These are phyloP conservation scores for Epichloe sylvatica DNA, from an alignment of 2,329 filamentous ascomycete species.

Conservation along the genomic window DNA sequence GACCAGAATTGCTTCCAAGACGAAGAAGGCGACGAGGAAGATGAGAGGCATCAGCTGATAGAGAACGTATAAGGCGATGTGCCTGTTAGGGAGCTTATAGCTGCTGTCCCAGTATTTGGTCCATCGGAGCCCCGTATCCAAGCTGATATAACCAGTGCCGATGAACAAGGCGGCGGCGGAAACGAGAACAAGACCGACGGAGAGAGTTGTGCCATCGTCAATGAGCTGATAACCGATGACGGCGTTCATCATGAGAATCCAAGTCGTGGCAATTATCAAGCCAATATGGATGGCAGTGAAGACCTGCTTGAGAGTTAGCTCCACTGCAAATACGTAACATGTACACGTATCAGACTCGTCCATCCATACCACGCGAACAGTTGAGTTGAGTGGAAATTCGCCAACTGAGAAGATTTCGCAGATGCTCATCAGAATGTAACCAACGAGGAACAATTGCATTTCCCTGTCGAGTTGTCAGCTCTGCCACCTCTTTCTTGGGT, in stretches of 20 bases:
- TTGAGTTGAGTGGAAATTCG: slow-evolving; percentile 61
- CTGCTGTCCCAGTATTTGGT: slow-evolving; percentile 63
- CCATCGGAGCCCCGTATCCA: slow-evolving; percentile 83
- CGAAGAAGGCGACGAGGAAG: slow-evolving; percentile 77
- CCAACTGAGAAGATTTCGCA: slow-evolving; percentile 96
- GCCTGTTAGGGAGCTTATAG: slow-evolving; percentile 45
- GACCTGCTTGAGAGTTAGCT: slow-evolving; percentile 48
- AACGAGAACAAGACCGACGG: slow-evolving; percentile 56
- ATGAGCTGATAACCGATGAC: slow-evolving; percentile 85
- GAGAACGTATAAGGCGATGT: slow-evolving; percentile 81
- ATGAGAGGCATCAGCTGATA: slow-evolving; percentile 83
- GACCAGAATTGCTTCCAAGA: slow-evolving; percentile 73
- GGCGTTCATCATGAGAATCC: slow-evolving; percentile 85
- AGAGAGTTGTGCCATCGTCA: slow-evolving; percentile 82
- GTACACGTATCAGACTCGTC: neutral
- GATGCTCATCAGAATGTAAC: slow-evolving; percentile 76
- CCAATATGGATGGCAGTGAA: slow-evolving; percentile 88
- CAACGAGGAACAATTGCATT: slow-evolving; percentile 85
- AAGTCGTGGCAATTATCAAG: slow-evolving; percentile 73
- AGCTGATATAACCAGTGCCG: slow-evolving; percentile 86
- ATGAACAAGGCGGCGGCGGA: slow-evolving; percentile 66
- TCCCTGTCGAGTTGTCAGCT: slow-evolving; percentile 45
- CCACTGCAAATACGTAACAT: slow-evolving; percentile 26
- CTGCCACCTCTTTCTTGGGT: neutral
- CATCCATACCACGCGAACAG: slow-evolving; percentile 54